These are phyloP conservation scores for Phytophthora pini DNA, from an alignment of 352 stramenopile species.

Conservation along the genomic window DNA sequence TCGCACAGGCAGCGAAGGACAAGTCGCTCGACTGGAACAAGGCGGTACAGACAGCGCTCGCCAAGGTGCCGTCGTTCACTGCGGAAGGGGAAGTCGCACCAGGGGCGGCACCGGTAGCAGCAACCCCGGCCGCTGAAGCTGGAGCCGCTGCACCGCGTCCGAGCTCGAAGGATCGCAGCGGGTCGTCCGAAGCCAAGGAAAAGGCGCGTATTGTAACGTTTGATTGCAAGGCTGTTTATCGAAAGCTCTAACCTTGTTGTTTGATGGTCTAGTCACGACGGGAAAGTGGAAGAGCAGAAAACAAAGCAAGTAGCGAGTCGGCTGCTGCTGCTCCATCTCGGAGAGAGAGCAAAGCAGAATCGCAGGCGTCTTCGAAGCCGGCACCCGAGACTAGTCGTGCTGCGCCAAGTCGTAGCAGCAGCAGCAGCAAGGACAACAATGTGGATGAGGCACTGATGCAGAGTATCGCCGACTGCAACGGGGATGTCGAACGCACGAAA, in stretches of 20 bases:
- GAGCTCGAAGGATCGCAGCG: constrained; percentile 53
- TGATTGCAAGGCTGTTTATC: neutral
- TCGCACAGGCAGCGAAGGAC: constrained; percentile 67
- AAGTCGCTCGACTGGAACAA: constrained; percentile 69
- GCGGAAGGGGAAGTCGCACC: constrained; percentile 48
- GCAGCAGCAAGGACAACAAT: constrained; percentile 35
- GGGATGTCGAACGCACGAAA: constrained; percentile 80
- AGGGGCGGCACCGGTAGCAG: constrained; percentile 10
- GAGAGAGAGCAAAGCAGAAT: constrained; percentile 52
- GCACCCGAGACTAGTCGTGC: constrained; percentile 22
- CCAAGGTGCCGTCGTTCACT: constrained; percentile 69
- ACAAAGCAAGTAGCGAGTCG: constrained; percentile 34
- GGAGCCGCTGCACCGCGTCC: constrained; percentile 31
- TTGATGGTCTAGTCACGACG: constrained; percentile 30
- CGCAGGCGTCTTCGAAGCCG: constrained; percentile 34
- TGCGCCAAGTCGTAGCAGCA: constrained; percentile 47
- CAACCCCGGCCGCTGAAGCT: constrained; percentile 24
- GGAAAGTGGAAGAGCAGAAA: constrained; percentile 36
- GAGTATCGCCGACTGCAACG: constrained; percentile 76
- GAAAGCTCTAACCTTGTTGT: neutral
- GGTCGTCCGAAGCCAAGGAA: constrained; percentile 64
- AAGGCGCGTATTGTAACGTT: constrained; percentile 26
- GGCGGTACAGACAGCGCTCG: constrained; percentile 67
- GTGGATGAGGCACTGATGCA: constrained; percentile 55
- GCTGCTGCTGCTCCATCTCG: constrained; percentile 16